Evolutionary conservation across 1,284 basidiomycete species (phyloP).

Genomic region (Cronartium ribicola): DNA sequence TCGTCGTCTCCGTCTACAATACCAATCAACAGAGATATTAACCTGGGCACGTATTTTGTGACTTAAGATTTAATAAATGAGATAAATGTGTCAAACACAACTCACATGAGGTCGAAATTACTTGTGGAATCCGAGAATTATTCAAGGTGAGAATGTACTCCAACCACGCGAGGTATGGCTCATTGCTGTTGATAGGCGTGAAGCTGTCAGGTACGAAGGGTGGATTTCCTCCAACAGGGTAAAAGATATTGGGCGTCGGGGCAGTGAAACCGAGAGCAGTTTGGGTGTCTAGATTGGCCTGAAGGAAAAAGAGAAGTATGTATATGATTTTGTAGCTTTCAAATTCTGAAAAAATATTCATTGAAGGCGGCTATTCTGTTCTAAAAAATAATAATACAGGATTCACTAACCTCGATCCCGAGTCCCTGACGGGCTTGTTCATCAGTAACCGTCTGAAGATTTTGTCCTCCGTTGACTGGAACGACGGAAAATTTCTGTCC

Average conservation of each 20-base stretch:
- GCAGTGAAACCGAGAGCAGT: slow-evolving; percentile 29
- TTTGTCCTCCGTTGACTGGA: slow-evolving; percentile 18
- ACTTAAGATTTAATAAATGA: background rate
- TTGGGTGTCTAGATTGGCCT: slow-evolving; percentile 35
- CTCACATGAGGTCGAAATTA: slow-evolving; percentile 36
- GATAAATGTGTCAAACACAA: background rate
- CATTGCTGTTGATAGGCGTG: slow-evolving; percentile 31
- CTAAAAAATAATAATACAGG: background rate
- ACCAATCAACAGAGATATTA: background rate
- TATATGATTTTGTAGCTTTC: background rate
- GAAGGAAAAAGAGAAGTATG: background rate
- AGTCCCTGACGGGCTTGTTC: slow-evolving; percentile 15
- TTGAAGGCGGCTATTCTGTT: no score
- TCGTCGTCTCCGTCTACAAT: slow-evolving; percentile 32
- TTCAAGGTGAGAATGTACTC: slow-evolving; percentile 19
- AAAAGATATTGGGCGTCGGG: slow-evolving; percentile 33
- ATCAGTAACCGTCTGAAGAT: slow-evolving; percentile 6
- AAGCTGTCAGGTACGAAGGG: slow-evolving; percentile 24
- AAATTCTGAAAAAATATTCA: background rate
- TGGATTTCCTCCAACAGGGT: slow-evolving; percentile 18
- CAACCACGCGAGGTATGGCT: slow-evolving; percentile 36
- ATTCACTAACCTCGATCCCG: slow-evolving; percentile 24
- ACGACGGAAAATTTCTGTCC: slow-evolving; percentile 19
- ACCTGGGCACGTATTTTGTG: background rate
- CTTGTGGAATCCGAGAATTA: slow-evolving; percentile 22